Evolutionary conservation across 305 asterid species (phyloP).

Genomic region (Fraxinus platypoda): DNA sequence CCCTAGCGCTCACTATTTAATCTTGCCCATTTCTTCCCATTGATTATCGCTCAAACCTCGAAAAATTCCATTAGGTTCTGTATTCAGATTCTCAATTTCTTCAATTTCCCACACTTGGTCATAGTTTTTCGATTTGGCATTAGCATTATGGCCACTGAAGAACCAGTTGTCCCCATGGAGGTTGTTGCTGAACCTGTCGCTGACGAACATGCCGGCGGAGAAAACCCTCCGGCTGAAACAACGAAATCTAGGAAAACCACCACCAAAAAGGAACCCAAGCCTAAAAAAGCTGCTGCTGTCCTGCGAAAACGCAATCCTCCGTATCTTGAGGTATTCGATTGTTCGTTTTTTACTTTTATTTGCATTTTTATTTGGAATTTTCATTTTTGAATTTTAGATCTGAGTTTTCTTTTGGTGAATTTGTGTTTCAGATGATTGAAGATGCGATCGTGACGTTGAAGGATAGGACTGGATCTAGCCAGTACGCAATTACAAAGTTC

Average conservation of each 20-base stretch:
- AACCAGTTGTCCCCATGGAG: conserved; percentile 36
- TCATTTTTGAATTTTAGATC: conserved; percentile 16
- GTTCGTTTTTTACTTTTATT: background rate
- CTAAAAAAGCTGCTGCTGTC: conserved; percentile 48
- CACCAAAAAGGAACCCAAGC: conserved; percentile 37
- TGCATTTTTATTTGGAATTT: background rate
- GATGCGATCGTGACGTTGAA: conserved; percentile 67
- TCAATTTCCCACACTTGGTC: conserved; percentile 20
- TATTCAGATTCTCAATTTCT: conserved; percentile 7
- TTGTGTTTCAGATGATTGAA: conserved; percentile 56
- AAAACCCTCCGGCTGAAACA: conserved; percentile 27
- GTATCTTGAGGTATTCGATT: conserved; percentile 64
- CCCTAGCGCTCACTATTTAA: conserved; percentile 45
- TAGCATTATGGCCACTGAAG: conserved; percentile 49
- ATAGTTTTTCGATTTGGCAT: background rate
- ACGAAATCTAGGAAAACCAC: conserved; percentile 40
- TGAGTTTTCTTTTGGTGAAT: background rate
- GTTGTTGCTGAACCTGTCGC: conserved; percentile 22
- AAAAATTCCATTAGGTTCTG: background rate
- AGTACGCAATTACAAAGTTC: conserved; percentile 69
- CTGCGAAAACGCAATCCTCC: conserved; percentile 66
- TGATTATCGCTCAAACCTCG: conserved; percentile 13
- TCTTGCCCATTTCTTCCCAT: conserved; percentile 22
- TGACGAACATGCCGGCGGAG: conserved; percentile 25
- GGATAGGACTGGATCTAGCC: conserved; percentile 85